These are phyloP conservation scores for Penicillium nucicola DNA, from an alignment of 495 filamentous ascomycete species.

Conservation along the genomic window DNA sequence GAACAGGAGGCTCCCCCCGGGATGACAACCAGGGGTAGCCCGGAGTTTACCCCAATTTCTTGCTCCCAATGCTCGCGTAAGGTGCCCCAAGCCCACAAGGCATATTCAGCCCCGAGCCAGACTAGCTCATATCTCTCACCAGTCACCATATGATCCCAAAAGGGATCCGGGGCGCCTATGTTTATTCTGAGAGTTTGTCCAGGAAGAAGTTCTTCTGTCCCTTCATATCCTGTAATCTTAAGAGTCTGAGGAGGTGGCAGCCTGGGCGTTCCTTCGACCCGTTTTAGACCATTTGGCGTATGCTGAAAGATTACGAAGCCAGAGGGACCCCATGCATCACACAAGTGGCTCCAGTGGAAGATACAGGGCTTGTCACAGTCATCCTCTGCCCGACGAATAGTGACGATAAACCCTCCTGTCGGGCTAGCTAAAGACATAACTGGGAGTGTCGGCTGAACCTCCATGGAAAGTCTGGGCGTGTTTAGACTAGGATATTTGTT, in stretches of 20 bases:
- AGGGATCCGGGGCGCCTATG: not conserved
- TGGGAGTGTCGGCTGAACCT: not conserved
- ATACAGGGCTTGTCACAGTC: not conserved
- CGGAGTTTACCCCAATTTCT: not conserved
- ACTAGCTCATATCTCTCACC: conserved; percentile 11
- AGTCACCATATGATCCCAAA: not conserved
- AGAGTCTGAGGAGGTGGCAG: not conserved
- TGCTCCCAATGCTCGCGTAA: conserved; percentile 2
- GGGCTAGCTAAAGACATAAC: too few relatives aligned
- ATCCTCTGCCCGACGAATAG: not conserved
- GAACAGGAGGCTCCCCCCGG: not conserved
- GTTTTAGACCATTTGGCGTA: conserved; percentile 1
- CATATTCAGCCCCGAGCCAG: conserved; percentile 11
- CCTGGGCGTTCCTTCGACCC: not conserved
- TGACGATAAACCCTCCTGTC: not conserved
- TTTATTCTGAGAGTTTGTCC: not conserved
- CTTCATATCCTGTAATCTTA: not conserved
- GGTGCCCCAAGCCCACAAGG: conserved; percentile 9
- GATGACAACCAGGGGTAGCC: not conserved
- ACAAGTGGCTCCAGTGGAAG: not conserved
- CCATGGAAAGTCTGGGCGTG: not conserved
- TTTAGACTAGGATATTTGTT: not conserved
- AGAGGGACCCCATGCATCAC: conserved; percentile 1
- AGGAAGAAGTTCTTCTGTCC: not conserved
- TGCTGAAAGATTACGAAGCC: conserved; percentile 2